Conservation (phyloP, 148 eudicot genomes). For the Simmondsia chinensis region DNA sequence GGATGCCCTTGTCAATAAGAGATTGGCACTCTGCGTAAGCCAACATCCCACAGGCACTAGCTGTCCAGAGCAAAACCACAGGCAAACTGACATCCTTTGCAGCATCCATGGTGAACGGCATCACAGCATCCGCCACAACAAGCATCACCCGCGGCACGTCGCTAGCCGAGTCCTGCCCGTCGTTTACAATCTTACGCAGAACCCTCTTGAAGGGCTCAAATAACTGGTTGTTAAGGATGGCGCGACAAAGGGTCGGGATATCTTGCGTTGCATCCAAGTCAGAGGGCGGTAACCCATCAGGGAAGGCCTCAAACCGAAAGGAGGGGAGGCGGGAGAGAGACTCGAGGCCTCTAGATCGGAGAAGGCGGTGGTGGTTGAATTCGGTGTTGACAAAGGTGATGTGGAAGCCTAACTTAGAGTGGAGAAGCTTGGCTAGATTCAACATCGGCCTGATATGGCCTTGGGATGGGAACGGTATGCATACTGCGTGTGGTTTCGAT, state of each 20-base stretch:
- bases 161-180: not conserved
- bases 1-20: slow-evolving; percentile 10
- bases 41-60: slow-evolving; percentile 25
- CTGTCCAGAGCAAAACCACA: slow-evolving; percentile 26
- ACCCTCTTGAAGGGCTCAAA: slow-evolving; percentile 21
- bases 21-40: slow-evolving; percentile 19
- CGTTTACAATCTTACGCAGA: slow-evolving; percentile 3
- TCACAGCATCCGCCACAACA: slow-evolving; percentile 19
- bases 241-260: slow-evolving; percentile 5
- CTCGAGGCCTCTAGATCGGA: slow-evolving; percentile 6
- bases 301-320: slow-evolving; percentile 21
- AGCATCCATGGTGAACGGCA: slow-evolving; percentile 26
- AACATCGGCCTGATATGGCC: slow-evolving; percentile 19
- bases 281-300: slow-evolving; percentile 28
- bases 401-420: slow-evolving; percentile 24
- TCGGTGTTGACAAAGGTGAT: slow-evolving; percentile 28
- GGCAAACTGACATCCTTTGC: slow-evolving; percentile 29
- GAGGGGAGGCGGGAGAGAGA: slow-evolving; percentile 9
- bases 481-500: slow-evolving; percentile 9
- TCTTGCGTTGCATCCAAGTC: slow-evolving; percentile 25
- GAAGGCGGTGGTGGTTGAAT: slow-evolving; percentile 19
- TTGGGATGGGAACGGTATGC: slow-evolving; percentile 20
- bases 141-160: slow-evolving; percentile 24
- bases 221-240: slow-evolving; percentile 5
- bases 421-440: slow-evolving; percentile 15